Percentiles rank a stretch among this genome's conserved stretches.
Conservation (phyloP, 2,329 filamentous ascomycete species). For the Penicillium sp. region DNA sequence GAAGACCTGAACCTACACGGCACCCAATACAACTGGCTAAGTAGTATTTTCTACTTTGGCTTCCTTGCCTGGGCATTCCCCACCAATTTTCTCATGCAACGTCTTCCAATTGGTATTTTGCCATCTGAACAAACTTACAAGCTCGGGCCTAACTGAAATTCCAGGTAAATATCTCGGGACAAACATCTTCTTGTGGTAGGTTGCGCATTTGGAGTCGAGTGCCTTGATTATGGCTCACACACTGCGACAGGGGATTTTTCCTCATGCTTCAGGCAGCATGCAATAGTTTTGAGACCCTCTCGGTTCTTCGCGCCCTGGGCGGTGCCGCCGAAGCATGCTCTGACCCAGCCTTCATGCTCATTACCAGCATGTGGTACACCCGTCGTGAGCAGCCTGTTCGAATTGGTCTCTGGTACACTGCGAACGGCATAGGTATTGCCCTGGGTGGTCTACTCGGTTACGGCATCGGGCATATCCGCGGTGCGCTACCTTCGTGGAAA, state of each 20-base stretch:
- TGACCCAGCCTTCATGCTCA: constrained; percentile 62
- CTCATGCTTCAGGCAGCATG: constrained; percentile 55
- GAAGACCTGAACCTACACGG: constrained; percentile 59
- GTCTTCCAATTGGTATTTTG: constrained; percentile 48
- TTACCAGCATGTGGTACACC: constrained; percentile 66
- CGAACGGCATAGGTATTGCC: constrained; percentile 59
- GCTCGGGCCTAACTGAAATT: neutral
- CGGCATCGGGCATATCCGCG: constrained; percentile 60
- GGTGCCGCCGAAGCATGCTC: constrained; percentile 58
- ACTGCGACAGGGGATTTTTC: constrained; percentile 43
- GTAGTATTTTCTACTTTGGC: constrained; percentile 57
- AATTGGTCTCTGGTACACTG: constrained; percentile 60
- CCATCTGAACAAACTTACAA: neutral
- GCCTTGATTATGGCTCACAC: neutral
- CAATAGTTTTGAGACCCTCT: constrained; percentile 55
- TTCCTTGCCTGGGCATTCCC: constrained; percentile 56
- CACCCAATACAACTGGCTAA: constrained; percentile 58
- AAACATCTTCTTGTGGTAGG: constrained; percentile 58
- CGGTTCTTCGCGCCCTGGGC: constrained; percentile 56
- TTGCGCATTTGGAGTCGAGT: neutral
- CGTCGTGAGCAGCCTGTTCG: constrained; percentile 61
- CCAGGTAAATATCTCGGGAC: constrained; percentile 53
- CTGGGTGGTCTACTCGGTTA: constrained; percentile 58
- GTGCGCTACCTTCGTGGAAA: constrained; percentile 60
- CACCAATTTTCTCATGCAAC: constrained; percentile 54